Evolutionary conservation across 2,329 filamentous ascomycete species (phyloP).

Genomic region (Tolypocladium paradoxum): DNA sequence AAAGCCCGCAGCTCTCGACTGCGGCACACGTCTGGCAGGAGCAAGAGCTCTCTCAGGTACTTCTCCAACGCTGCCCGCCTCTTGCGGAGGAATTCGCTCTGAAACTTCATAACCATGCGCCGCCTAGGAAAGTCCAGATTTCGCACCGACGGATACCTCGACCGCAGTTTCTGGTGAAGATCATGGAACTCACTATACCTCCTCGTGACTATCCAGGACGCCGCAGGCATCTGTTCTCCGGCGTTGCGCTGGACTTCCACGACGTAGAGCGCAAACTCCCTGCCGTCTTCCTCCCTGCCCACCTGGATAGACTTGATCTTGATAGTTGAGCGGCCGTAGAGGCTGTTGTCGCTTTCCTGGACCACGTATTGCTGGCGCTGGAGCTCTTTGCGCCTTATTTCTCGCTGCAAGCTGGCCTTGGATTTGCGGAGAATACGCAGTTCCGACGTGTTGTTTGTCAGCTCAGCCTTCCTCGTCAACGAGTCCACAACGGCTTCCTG

Average conservation of each 20-base stretch:
- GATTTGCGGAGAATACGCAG: constrained; percentile 86
- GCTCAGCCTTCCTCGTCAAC: constrained; percentile 82
- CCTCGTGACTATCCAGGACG: constrained; percentile 83
- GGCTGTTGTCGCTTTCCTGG: constrained; percentile 93
- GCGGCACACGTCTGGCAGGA: constrained; percentile 85
- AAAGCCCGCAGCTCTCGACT: constrained; percentile 88
- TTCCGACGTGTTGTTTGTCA: constrained; percentile 95
- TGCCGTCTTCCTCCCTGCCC: constrained; percentile 80
- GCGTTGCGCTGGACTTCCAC: constrained; percentile 85
- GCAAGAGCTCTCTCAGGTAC: constrained; percentile 72
- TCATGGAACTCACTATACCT: constrained; percentile 97
- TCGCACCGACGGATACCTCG: constrained; percentile 76
- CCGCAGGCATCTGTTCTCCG: constrained; percentile 93
- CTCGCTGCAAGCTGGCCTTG: constrained; percentile 82
- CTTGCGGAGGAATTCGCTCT: constrained; percentile 91
- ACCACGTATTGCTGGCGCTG: constrained; percentile 95
- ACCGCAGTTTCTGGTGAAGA: constrained; percentile 77
- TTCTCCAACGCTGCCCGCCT: constrained; percentile 72
- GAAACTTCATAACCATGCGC: constrained; percentile 90
- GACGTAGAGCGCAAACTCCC: constrained; percentile 87
- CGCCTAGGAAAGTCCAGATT: constrained; percentile 86
- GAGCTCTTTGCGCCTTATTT: constrained; percentile 87
- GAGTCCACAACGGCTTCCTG: constrained; percentile 91
- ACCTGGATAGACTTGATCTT: constrained; percentile 90
- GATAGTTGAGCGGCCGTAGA: constrained; percentile 84